Percentiles rank a stretch among this genome's conserved stretches.
Conservation (phyloP, 2,329 filamentous ascomycete species). For the Neofusicoccum parvum region DNA sequence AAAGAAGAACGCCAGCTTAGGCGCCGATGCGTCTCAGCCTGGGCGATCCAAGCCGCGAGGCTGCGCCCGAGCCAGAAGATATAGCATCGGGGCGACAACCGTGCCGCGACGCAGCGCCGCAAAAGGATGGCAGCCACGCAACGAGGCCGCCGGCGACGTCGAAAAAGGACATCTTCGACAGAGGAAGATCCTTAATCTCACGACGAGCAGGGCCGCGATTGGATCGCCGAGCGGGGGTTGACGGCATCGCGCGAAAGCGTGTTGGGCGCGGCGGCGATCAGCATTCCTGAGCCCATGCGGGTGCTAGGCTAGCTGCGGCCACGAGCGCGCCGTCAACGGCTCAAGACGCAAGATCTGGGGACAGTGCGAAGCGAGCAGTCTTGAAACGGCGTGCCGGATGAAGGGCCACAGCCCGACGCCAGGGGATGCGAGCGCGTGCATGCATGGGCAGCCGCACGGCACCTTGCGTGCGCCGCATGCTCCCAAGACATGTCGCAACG, state of each 20-base stretch:
- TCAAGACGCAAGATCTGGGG: constrained; percentile 14
- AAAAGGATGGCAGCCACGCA: constrained; percentile 5
- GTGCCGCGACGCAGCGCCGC: constrained; percentile 7
- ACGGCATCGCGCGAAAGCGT: background rate
- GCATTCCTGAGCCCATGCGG: constrained; percentile 3
- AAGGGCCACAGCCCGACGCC: constrained; percentile 19
- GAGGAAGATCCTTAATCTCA: constrained; percentile 9
- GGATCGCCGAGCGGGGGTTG: background rate
- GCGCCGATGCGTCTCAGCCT: constrained; percentile 21
- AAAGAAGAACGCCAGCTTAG: constrained; percentile 17
- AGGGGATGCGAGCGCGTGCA: constrained; percentile 17
- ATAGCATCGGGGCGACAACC: constrained; percentile 10
- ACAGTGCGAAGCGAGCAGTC: constrained; percentile 17
- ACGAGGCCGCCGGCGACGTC: background rate
- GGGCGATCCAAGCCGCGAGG: constrained; percentile 9
- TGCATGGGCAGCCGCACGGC: constrained; percentile 11
- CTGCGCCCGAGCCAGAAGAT: constrained; percentile 18
- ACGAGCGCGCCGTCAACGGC: constrained; percentile 20
- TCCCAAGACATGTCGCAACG: constrained; percentile 21
- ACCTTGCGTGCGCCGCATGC: constrained; percentile 20
- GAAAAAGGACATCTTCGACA: constrained; percentile 17
- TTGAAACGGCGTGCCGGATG: constrained; percentile 19
- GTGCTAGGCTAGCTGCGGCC: constrained; percentile 12
- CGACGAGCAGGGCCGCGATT: constrained; percentile 3
- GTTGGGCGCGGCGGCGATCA: background rate